These are phyloP conservation scores for Kwoniella sp. DNA, from an alignment of 768 basidiomycete genomes.

Conservation along the genomic window DNA sequence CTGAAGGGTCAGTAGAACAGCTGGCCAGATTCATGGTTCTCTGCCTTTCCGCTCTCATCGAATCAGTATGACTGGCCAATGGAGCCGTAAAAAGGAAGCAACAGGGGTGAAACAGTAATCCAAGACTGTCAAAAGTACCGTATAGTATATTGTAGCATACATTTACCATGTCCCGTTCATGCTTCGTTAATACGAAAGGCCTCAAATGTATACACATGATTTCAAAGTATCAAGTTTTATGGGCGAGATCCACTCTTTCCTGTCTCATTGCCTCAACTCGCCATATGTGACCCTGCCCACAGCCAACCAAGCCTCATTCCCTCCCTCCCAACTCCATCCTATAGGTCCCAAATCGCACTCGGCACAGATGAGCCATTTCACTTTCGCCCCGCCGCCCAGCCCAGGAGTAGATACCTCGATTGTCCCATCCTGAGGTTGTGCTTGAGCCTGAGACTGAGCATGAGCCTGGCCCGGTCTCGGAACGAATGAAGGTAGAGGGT, in stretches of 20 bases:
- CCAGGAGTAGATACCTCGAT: background rate
- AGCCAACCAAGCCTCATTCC: conserved; percentile 52
- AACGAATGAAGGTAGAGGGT: conserved; percentile 3
- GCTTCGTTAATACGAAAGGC: too few species aligned
- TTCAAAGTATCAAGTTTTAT: conserved; percentile 11
- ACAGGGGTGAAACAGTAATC: too few species aligned
- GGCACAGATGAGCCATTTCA: conserved; percentile 57
- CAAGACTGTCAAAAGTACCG: too few species aligned
- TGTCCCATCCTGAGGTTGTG: conserved; percentile 15
- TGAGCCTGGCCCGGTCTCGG: conserved; percentile 4
- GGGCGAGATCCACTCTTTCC: background rate
- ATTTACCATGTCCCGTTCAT: too few species aligned
- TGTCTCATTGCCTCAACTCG: background rate
- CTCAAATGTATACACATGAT: too few species aligned
- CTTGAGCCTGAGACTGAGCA: background rate
- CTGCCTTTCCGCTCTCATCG: background rate
- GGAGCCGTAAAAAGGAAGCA: too few species aligned
- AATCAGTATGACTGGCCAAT: too few species aligned
- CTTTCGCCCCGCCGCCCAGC: conserved; percentile 19
- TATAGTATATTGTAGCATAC: too few species aligned
- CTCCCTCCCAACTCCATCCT: conserved; percentile 56
- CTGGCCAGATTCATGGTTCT: background rate
- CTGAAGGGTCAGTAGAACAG: conserved; percentile 37
- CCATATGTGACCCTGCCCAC: conserved; percentile 51
- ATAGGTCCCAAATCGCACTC: conserved; percentile 57